Percentiles rank a stretch among this genome's conserved stretches.
These are phyloP conservation scores for Hypomontagnella monticulosa DNA, from an alignment of 495 filamentous ascomycete species.

Conservation along the genomic window DNA sequence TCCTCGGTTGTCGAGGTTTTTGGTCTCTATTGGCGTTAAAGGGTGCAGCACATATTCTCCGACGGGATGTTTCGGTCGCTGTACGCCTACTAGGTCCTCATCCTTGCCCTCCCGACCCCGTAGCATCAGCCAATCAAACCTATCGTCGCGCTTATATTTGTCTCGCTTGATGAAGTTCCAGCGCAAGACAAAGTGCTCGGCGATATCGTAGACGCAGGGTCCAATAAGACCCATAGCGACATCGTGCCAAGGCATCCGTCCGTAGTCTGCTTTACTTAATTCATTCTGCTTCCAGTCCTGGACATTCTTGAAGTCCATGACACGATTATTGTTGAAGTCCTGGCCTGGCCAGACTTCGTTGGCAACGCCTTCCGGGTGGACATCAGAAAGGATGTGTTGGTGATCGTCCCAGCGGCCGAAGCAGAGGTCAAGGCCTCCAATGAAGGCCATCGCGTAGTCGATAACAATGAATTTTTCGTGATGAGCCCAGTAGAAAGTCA, in stretches of 20 bases:
- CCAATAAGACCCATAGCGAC: constrained; percentile 90
- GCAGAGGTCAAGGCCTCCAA: constrained; percentile 94
- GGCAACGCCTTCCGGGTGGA: constrained; percentile 82
- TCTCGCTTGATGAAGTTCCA: constrained; percentile 98
- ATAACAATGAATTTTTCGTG: constrained; percentile 97
- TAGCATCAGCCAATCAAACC: constrained; percentile 84
- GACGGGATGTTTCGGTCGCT: constrained; percentile 83
- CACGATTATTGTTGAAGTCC: constrained; percentile 93
- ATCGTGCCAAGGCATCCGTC: constrained; percentile 98
- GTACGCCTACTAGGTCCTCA: constrained; percentile 87
- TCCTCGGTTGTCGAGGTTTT: constrained; percentile 62
- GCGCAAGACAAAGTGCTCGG: constrained; percentile 92
- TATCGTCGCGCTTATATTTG: constrained; percentile 89
- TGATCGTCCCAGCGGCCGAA: constrained; percentile 92
- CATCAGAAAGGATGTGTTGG: constrained; percentile 86
- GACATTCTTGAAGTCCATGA: constrained; percentile 95
- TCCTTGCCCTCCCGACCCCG: constrained; percentile 80
- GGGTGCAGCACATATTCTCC: constrained; percentile 90
- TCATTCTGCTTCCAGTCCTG: constrained; percentile 92
- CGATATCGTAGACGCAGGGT: constrained; percentile 91
- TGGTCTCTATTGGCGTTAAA: constrained; percentile 65
- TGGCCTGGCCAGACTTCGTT: constrained; percentile 94
- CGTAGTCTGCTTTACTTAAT: constrained; percentile 89
- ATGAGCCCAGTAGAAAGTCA: constrained; percentile 99
- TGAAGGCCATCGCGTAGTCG: constrained; percentile 89